Base-by-base conservation (phyloP, 2,329 filamentous ascomycete species). In the Arthroderma uncinatum region DNA sequence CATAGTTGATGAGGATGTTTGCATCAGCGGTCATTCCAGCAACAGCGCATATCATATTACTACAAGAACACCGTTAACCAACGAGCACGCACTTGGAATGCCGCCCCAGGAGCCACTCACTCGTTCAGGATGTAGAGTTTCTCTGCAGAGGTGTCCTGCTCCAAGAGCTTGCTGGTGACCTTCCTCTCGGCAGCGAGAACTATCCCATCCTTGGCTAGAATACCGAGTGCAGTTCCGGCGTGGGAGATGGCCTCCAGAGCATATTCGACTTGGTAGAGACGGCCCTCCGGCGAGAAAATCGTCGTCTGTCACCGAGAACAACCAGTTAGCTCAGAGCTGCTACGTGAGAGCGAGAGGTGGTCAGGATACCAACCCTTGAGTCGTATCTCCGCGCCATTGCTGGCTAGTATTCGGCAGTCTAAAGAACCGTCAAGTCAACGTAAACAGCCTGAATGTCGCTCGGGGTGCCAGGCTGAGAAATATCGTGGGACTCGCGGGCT, bases 1-100 rank as follows among this genome's bases (percentile, higher is more conserved):
- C 94, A 76, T 94, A 96, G 81, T 98, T 98, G 84, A 98, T 98
- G 73, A 98, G 89, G 74, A 98, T 98, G 79, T 98, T 98, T 74
- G 93, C 93, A 72, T 98, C 93, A 69, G 93, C 93, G 48, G 91
- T 98, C 92, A 98, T 97, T 71, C 93, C 93, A 67, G 93, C 93
- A 60, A 98, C 93, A 61, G 93, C 93, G 75, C 91, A 96, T 76
- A 98, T 97, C 94, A 98, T 98, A 80, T 98, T 98, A 78, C 92
- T 97, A 64, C 16, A 54, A 47, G 12, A 4, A 2, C 36, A 37
- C 56, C 65, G 56, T 58, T 23, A 48, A 47, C 9, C 12, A 25
- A 9, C 14, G 42, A 47, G 3, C 14, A 6, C 12, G 58, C 21
- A 25, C n/a, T 6, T 10, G 36, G 42, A 36, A 54, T 10, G 44